Base-by-base conservation (phyloP, 306 rosid genomes). In the Malus sylvestris region DNA sequence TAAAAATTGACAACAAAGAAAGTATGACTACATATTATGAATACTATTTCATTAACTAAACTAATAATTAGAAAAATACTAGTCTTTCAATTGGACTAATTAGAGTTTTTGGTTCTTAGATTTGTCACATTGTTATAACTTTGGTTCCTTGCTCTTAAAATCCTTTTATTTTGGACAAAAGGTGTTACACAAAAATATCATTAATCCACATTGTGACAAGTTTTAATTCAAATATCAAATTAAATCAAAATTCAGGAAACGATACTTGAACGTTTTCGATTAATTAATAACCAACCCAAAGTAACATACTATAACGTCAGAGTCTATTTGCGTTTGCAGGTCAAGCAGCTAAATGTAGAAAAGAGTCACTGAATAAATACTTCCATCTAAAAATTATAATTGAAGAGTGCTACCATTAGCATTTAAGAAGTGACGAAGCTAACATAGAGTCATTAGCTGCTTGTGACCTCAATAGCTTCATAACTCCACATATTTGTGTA, bases 1-100 rank as follows among this genome's bases (percentile, higher is more conserved):
- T 70, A 76, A 68, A 79, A 69, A 40, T 72, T 18, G 85, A 76
- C 74, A 79, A 70, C 65, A 10, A 20, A 61, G 19, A 10, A 20
- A 70, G 19, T 27, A 58, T 30, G 29, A 35, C 35, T 27, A 13
- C 75, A 23, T 69, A 80, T 5, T 49, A 58, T 58, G 20, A 53
- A 52, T 52, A 52, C 16, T 52, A 15, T 58, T 58, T 22, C 30
- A 58, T 22, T 22, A 10, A 58, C 30, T 10, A 86, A 10, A 58
- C 30, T 4, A 86, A 14, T 49, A 15, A 15, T 51, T 15, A 15
- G 18, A 51, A 51, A 16, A 51, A 51, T 51, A 5, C 18, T 5
- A 15, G 55, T 51, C 20, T 49, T 45, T 51, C 6, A 18, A 16
- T 15, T 15, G 2, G 6, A 16, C 55, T 51, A 51, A 51, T 51